phyloP scores from a whole-genome alignment of 768 basidiomycete genomes.

The Termitomyces bulborhizus region DNA sequence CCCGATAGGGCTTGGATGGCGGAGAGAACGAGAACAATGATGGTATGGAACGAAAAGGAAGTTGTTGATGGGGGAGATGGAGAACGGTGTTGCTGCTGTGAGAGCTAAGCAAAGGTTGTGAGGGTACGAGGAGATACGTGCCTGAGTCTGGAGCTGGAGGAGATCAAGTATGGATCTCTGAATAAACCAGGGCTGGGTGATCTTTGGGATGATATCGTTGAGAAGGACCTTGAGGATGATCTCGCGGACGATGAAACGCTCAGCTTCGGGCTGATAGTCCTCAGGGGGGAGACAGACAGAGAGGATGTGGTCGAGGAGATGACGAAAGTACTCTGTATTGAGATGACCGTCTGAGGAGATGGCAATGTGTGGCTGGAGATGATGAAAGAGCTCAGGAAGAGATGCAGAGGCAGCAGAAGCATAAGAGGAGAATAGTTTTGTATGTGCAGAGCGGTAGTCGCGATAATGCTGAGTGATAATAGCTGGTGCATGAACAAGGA shows the following conservation, averaged over 20 bases:
- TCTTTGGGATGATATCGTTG: slow-evolving; percentile 56
- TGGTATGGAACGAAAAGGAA: slow-evolving; percentile 32
- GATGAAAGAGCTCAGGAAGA: slow-evolving; percentile 68
- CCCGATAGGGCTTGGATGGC: slow-evolving; percentile 69
- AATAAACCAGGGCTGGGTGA: slow-evolving; percentile 90
- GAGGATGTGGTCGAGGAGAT: slow-evolving; percentile 72
- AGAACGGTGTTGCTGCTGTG: slow-evolving; percentile 19
- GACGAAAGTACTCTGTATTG: slow-evolving; percentile 74
- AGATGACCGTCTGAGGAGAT: slow-evolving; percentile 57
- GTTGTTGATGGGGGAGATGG: slow-evolving; percentile 20
- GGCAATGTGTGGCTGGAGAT: slow-evolving; percentile 82
- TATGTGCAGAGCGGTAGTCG: slow-evolving; percentile 65
- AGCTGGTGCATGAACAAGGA: slow-evolving; percentile 57
- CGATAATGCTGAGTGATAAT: slow-evolving; percentile 70
- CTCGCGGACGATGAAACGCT: slow-evolving; percentile 83
- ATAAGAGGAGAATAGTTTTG: slow-evolving; percentile 61
- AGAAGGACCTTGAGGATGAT: slow-evolving; percentile 74
- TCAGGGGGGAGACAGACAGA: slow-evolving; percentile 66
- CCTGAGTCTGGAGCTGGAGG: slow-evolving; percentile 40
- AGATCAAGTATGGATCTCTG: slow-evolving; percentile 62
- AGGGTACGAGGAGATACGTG: slow-evolving; percentile 13
- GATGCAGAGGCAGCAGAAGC: slow-evolving; percentile 59
- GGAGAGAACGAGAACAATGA: slow-evolving; percentile 69
- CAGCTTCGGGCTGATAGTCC: slow-evolving; percentile 72
- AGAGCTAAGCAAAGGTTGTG: slow-evolving; percentile 7